Evolutionary conservation across 2,329 filamentous ascomycete species (phyloP).

Genomic region (Neopestalotiopsis sp.): DNA sequence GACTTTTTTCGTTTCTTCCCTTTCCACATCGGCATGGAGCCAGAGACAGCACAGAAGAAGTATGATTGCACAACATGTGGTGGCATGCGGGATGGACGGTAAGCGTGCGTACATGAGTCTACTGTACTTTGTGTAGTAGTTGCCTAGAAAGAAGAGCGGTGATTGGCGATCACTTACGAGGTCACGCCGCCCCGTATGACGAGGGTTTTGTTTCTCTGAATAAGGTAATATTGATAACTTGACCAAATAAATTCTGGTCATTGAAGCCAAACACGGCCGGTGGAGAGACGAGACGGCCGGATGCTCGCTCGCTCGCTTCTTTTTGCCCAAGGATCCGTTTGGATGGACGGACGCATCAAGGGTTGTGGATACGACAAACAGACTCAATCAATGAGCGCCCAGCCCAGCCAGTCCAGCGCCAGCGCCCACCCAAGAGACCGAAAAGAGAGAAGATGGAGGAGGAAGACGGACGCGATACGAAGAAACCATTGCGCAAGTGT

Average conservation of each 20-base stretch:
- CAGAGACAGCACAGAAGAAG: too few species aligned
- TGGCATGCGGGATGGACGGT: neutral
- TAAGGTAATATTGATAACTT: conserved; percentile 2
- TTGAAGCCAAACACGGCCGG: neutral
- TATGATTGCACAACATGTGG: neutral
- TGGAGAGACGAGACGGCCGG: neutral
- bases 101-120: neutral
- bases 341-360: neutral
- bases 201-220: neutral
- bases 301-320: conserved; percentile 1
- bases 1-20: neutral
- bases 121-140: neutral
- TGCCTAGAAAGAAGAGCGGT: neutral
- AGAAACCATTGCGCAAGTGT: neutral
- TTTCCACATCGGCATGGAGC: too few species aligned
- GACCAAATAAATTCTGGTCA: neutral
- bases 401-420: neutral
- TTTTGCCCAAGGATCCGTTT: neutral
- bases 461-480: neutral
- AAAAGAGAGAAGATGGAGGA: too few species aligned
- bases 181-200: neutral
- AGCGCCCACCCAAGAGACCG: neutral
- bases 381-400: neutral
- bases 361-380: neutral
- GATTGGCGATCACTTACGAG: neutral